Conservation (phyloP, 352 stramenopile species). For the Phytophthora cajani region DNA sequence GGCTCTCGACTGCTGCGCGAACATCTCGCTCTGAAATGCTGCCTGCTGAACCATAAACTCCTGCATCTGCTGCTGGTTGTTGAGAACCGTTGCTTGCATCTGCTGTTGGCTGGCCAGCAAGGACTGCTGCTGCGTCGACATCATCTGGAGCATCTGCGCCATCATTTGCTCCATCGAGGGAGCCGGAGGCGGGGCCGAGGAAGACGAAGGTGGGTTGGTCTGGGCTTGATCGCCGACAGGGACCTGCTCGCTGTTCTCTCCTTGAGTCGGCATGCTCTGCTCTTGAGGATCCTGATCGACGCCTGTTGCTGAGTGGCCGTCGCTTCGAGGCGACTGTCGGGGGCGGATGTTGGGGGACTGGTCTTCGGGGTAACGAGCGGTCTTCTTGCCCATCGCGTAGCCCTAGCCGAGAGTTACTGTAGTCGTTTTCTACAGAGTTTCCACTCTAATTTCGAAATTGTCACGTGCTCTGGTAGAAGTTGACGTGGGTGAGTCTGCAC, state of each 20-base stretch:
- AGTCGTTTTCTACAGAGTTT: conserved; percentile 10
- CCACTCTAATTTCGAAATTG: conserved; percentile 21
- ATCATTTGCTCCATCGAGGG: too few species aligned
- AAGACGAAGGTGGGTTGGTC: too few species aligned
- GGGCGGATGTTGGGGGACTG: neutral
- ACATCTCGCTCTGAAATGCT: conserved; percentile 14
- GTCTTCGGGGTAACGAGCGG: neutral
- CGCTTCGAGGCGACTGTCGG: neutral
- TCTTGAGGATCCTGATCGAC: too few species aligned
- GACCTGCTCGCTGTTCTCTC: too few species aligned
- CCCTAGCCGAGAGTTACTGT: neutral
- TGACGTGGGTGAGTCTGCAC: too few species aligned
- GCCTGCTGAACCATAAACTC: conserved; percentile 20
- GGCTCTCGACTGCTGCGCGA: neutral
- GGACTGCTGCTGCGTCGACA: too few species aligned
- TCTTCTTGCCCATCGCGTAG: neutral
- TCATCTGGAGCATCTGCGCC: too few species aligned
- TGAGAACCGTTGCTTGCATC: too few species aligned
- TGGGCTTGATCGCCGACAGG: too few species aligned
- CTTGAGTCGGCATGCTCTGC: too few species aligned
- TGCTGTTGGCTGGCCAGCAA: too few species aligned
- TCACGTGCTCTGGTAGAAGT: conserved; percentile 1
- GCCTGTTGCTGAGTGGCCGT: neutral
- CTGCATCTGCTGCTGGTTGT: conserved; percentile 7
- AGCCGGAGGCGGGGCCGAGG: too few species aligned